Conservation (phyloP, 345 rosid genomes). For the Kernera saxatilis region DNA sequence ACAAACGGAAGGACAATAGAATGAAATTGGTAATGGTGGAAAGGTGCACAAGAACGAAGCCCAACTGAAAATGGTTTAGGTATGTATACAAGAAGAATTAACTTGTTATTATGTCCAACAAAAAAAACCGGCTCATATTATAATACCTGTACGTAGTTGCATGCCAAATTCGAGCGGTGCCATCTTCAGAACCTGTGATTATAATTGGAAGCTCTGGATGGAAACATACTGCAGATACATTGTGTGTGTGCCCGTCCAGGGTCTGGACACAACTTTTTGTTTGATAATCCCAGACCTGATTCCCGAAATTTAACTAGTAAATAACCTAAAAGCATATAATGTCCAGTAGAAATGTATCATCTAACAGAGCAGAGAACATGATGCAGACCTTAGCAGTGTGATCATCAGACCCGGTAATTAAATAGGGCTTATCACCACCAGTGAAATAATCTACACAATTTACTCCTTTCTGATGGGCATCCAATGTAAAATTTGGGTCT, state of each 20-base stretch:
- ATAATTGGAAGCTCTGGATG: conserved; percentile 83
- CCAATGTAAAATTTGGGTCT: conserved; percentile 89
- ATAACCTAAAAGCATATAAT: conserved; percentile 8
- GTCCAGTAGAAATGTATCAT: neutral
- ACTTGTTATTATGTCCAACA: neutral
- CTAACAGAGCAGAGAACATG: neutral
- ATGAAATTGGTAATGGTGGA: neutral
- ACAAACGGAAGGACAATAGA: neutral
- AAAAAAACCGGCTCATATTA: neutral
- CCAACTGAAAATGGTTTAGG: neutral
- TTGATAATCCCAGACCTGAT: conserved; percentile 86
- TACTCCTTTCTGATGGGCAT: conserved; percentile 92
- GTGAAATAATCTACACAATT: conserved; percentile 92
- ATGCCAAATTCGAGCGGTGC: conserved; percentile 80
- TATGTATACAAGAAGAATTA: neutral
- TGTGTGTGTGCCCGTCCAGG: conserved; percentile 78
- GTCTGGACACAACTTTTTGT: conserved; percentile 84
- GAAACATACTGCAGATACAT: conserved; percentile 78
- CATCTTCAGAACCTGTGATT: conserved; percentile 84
- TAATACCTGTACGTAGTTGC: conserved; percentile 66
- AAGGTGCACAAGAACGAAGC: neutral
- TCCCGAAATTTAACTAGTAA: conserved; percentile 19
- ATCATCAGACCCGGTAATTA: conserved; percentile 93
- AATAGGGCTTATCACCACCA: conserved; percentile 88
- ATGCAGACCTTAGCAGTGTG: conserved; percentile 82